phyloP scores from a whole-genome alignment of 2,329 filamentous ascomycete genomes.

The Sclerotinia borealis region DNA sequence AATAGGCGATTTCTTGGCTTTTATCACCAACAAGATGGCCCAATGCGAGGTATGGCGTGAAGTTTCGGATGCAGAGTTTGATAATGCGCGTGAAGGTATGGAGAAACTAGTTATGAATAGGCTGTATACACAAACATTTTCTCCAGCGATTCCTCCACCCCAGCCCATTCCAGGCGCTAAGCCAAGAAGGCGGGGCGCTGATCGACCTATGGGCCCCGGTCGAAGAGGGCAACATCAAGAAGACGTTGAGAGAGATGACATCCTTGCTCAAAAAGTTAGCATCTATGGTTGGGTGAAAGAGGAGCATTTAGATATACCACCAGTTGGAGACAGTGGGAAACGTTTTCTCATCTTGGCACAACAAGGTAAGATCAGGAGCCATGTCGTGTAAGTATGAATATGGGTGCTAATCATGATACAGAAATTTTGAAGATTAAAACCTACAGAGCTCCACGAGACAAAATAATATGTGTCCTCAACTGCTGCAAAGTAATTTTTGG shows the following conservation, averaged over 20 bases:
- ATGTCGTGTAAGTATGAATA: not conserved
- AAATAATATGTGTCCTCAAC: conserved; percentile 96
- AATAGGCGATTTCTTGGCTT: conserved; percentile 90
- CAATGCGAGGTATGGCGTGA: conserved; percentile 95
- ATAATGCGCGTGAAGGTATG: conserved; percentile 98
- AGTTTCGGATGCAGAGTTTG: conserved; percentile 93
- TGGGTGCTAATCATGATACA: conserved; percentile 34
- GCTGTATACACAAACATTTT: conserved; percentile 92
- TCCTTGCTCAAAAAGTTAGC: conserved; percentile 92
- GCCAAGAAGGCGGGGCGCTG: conserved; percentile 61
- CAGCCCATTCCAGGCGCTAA: conserved; percentile 65
- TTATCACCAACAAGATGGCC: conserved; percentile 98
- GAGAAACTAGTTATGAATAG: conserved; percentile 99
- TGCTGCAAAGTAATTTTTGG: conserved; percentile 99
- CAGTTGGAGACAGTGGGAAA: conserved; percentile 76
- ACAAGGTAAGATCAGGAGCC: conserved; percentile 53
- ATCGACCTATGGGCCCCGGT: conserved; percentile 70
- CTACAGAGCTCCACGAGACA: conserved; percentile 93
- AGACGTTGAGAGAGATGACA: conserved; percentile 91
- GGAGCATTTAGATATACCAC: conserved; percentile 86
- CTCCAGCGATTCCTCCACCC: conserved; percentile 80
- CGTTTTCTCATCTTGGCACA: conserved; percentile 86
- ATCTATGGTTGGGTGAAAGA: conserved; percentile 96
- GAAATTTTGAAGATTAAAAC: conserved; percentile 94
- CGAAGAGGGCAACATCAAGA: conserved; percentile 93